Base-by-base conservation (phyloP, 192 early-diverging fungal genomes). In the Gaertneriomyces sp. region DNA sequence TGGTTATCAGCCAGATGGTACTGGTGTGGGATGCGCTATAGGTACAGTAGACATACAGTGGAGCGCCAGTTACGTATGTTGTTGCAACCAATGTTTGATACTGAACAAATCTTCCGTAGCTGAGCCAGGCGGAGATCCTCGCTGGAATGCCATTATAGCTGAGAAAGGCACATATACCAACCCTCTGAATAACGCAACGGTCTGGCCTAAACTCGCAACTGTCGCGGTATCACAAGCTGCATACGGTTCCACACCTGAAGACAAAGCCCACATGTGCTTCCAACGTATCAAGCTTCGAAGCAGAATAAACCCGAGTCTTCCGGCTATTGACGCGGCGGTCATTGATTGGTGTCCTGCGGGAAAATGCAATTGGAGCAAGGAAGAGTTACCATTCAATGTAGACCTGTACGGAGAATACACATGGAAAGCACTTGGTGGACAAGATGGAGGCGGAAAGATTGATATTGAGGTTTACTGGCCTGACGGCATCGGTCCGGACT, bases 341-440 rank as follows among this genome's bases (percentile, higher is more conserved):
- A 73, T 78, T 11, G 76, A 78, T 63, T 78, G 59, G 46, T 78
- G 76, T 45, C 76, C 76, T 40, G 53, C 61, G 6, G 40, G 5
- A 9, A 49, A 53, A 0, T 78, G 76, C 60, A 46, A 64, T 50
- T 78, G 76, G 76, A 39, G 45, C 39, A n/a, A 38, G 5, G 19
- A 57, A 3, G 63, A 71, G 45, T 63, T 51, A 39, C 53, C 64
- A 6, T 33, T 25, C 51, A 78, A 78, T 51, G 68, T 71, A 7
- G 76, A 78, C 51, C 25, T 78, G n/a, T 78, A 78, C 47, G 72
- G 73, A 41, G 74, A 72, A 50, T n/a, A 51, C 52, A 60, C 64
- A 9, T 75, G 69, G 69, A 52, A 62, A 17, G 63, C 61, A 2
- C 63, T 75, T 42, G 70, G 70, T 12, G 74, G 70, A 14, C 42